phyloP scores from a whole-genome alignment of 192 early-diverging fungal species.

The Pecoramyces ruminantium region DNA sequence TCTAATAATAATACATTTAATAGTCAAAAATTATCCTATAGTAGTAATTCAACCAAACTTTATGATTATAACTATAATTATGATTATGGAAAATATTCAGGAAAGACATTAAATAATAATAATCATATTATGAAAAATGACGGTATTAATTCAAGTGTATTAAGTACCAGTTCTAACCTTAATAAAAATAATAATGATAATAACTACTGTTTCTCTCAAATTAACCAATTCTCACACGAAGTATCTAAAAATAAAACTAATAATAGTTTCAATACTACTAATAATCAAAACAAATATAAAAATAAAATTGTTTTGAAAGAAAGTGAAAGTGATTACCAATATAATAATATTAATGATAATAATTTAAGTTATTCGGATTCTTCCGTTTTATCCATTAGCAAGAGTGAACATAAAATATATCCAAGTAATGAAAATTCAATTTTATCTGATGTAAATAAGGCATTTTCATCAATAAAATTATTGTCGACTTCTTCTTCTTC shows the following conservation, averaged over 20 bases:
- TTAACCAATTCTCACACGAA: not conserved
- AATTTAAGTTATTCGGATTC: not conserved
- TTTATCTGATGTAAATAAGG: not conserved
- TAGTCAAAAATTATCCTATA: not conserved
- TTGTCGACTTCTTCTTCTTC: not conserved
- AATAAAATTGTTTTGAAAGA: no score
- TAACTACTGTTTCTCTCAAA: not conserved
- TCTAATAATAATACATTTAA: not conserved
- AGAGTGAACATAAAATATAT: not conserved
- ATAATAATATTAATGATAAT: not conserved
- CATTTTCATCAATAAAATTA: not conserved
- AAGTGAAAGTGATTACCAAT: no score
- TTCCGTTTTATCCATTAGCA: not conserved
- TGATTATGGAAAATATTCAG: no score
- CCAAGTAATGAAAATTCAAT: not conserved
- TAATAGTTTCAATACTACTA: not conserved
- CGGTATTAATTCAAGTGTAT: no score
- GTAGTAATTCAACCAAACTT: no score
- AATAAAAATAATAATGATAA: not conserved
- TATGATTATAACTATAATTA: no score
- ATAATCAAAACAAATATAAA: no score
- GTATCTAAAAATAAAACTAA: not conserved
- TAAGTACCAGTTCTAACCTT: no score
- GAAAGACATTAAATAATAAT: no score
- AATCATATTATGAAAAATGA: no score